Conservation (phyloP, 345 rosid species). For the Euphorbia lathyris region DNA sequence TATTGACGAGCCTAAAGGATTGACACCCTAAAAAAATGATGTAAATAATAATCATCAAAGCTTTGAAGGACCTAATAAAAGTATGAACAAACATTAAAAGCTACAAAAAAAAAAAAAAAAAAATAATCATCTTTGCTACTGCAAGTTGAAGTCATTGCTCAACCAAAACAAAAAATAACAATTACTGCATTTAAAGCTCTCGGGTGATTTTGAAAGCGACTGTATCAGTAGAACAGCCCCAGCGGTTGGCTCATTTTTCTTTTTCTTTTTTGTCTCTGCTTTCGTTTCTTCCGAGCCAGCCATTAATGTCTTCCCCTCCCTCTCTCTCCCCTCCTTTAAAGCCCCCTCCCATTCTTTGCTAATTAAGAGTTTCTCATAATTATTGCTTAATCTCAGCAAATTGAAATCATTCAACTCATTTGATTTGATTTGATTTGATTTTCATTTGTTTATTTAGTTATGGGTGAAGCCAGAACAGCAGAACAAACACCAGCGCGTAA, state of each 20-base stretch:
- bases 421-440: background rate
- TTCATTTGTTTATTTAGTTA: background rate
- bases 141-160: background rate
- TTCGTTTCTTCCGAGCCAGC: too few relatives aligned
- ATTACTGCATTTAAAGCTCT: conserved; percentile 5
- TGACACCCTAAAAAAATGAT: too few relatives aligned
- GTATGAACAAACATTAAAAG: background rate
- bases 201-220: conserved; percentile 12
- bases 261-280: background rate
- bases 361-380: background rate
- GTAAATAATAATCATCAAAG: too few relatives aligned
- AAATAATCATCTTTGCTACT: background rate
- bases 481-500: background rate
- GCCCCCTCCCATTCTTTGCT: conserved; percentile 4
- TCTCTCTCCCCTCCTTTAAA: too few relatives aligned
- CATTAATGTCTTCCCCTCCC: conserved; percentile 5
- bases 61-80: too few relatives aligned
- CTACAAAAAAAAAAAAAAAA: background rate
- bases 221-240: background rate
- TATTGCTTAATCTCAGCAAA: background rate
- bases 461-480: conserved; percentile 13
- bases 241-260: conserved; percentile 2
- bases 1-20: too few relatives aligned
- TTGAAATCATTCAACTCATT: background rate
- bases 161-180: background rate